phyloP scores from a whole-genome alignment of 305 asterid species.

The Ilex paraguariensis region DNA sequence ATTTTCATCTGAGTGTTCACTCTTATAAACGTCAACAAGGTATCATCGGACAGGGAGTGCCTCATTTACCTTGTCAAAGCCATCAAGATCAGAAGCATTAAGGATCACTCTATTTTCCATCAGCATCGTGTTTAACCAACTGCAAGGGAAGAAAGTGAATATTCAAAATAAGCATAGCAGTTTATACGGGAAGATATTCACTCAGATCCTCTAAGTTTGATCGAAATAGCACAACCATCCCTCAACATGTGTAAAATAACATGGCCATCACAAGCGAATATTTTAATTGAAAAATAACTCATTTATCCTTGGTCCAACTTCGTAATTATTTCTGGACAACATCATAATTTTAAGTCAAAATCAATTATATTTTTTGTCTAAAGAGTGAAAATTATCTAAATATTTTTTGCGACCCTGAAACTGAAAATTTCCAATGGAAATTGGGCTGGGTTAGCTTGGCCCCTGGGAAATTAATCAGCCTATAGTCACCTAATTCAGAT shows the following conservation, averaged over 20 bases:
- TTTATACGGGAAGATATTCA: not conserved
- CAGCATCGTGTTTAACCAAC: slow-evolving; percentile 96
- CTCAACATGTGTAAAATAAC: not conserved
- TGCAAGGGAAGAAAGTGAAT: slow-evolving; percentile 24
- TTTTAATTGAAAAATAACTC: not conserved
- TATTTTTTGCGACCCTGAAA: no score
- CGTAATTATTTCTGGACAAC: not conserved
- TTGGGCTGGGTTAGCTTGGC: no score
- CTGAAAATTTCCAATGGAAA: no score
- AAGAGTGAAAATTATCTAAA: no score
- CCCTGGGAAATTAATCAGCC: no score
- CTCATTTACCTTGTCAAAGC: slow-evolving; percentile 61
- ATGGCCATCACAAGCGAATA: not conserved
- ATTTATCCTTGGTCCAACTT: not conserved
- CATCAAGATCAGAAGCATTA: slow-evolving; percentile 62
- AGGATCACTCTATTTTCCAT: slow-evolving; percentile 80
- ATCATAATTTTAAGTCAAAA: no score
- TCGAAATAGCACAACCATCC: not conserved
- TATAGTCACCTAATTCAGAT: no score
- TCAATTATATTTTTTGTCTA: no score
- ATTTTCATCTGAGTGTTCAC: no score
- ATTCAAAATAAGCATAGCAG: not conserved
- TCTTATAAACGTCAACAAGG: no score
- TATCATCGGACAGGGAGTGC: slow-evolving; percentile 16
- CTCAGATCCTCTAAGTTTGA: not conserved